Base-by-base conservation (phyloP, 192 early-diverging fungal genomes). In the Linnemannia exigua region DNA sequence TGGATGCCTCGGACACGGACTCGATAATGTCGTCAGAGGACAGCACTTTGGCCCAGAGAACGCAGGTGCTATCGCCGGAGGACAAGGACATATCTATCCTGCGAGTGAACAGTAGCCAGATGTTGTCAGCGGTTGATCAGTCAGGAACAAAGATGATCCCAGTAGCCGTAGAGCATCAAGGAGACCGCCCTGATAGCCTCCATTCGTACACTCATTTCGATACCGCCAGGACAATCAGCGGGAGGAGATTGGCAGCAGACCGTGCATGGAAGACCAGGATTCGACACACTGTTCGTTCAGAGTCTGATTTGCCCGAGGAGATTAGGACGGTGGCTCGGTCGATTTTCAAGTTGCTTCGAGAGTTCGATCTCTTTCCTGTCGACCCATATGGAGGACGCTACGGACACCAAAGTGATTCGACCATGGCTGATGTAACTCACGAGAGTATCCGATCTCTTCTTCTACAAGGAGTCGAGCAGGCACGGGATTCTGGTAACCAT, bases 331-430 rank as follows among this genome's bases (percentile, higher is more conserved):
- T 88, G 20, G 88, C 82, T 3, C 61, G 84, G 35, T 79, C 88
- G 9, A 76, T 88, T 37, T 87, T 88, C 72, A 77, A 78, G 63
- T 75, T 88, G n/a, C 72, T 88, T 1, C 74, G 83, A 14, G 88
- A 88, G 47, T 86, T 81, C 78, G 88, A 88, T 67, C 11, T 88
- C 25, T 38, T 63, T 7, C 38, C 70, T 33, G 36, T 47, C 22
- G 66, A 63, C 14, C 58, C 25, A 3, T 63, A 37, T 11, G 78
- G 72, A 15, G 25, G 52, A 17, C 68, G 70, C 2, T 25, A 72
- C 16, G 37, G 16, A 44, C 35, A 73, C 17, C 41, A 47, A 38
- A 25, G 36, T 19, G 25, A 66, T 1, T 19, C 14, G 37, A 31
- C 50, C n/a, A 69, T 47, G 28, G 50, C 31, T 33, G 63, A 74